Conservation (phyloP, 345 rosid species). For the Raphanus raphanistrum region DNA sequence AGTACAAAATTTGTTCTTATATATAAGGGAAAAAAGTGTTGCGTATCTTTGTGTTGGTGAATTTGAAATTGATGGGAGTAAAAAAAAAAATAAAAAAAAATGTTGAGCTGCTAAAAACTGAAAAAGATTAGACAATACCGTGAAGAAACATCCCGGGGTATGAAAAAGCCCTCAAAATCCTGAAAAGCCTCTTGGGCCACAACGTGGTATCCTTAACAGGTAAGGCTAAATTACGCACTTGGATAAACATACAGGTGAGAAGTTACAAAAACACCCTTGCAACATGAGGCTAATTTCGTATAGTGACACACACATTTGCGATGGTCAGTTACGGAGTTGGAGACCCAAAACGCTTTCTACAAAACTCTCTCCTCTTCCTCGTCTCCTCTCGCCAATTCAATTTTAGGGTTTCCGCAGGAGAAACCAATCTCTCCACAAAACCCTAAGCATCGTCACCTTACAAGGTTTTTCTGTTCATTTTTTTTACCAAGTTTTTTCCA, state of each 20-base stretch:
- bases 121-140: too few relatives aligned
- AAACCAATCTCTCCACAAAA: constrained; percentile 2
- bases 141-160: too few relatives aligned
- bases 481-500: constrained; percentile 50
- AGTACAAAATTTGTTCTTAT: too few relatives aligned
- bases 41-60: too few relatives aligned
- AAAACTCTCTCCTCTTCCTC: constrained; percentile 8
- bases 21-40: too few relatives aligned
- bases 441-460: constrained; percentile 13
- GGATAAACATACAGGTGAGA: neutral
- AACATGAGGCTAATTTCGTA: constrained; percentile 5
- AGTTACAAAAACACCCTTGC: constrained; percentile 7
- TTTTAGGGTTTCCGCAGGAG: constrained; percentile 35
- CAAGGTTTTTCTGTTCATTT: constrained; percentile 48
- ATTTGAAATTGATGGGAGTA: too few relatives aligned
- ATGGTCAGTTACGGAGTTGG: constrained; percentile 32
- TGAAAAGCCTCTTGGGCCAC: neutral
- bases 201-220: neutral
- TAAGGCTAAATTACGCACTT: neutral
- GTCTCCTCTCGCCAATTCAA: constrained; percentile 9
- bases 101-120: too few relatives aligned
- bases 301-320: neutral
- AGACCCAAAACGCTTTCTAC: constrained; percentile 11
- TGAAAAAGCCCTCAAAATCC: neutral
- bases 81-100: too few relatives aligned